Percentiles rank a stretch among this genome's conserved stretches.
phyloP scores from a whole-genome alignment of 768 basidiomycete genomes.

The Dictyophora rubrovolvata region DNA sequence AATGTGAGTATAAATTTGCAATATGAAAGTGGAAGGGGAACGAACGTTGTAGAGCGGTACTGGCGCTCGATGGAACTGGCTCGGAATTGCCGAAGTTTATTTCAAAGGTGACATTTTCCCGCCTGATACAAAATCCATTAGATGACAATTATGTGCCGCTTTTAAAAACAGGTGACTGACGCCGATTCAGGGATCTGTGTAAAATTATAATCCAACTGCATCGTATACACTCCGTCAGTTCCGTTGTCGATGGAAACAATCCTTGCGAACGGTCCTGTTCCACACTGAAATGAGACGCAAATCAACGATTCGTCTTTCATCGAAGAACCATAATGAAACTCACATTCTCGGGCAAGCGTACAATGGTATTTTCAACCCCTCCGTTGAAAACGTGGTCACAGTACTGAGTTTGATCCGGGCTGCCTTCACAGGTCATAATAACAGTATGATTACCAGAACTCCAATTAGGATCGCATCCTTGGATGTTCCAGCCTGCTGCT shows the following conservation, averaged over 20 bases:
- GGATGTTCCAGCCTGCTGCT: conserved; percentile 43
- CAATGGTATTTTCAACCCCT: conserved; percentile 38
- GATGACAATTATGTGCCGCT: not conserved
- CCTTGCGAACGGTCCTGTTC: conserved; percentile 10
- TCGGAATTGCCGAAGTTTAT: conserved; percentile 5
- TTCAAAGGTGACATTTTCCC: conserved; percentile 18
- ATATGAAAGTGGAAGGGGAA: conserved; percentile 34
- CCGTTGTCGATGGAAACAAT: not conserved
- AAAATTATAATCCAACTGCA: conserved; percentile 34
- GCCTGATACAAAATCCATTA: not conserved
- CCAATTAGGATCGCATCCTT: conserved; percentile 31
- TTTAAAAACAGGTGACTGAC: not conserved
- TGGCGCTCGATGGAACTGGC: not conserved
- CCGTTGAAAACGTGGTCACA: conserved; percentile 33
- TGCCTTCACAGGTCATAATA: not conserved
- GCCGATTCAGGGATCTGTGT: conserved; percentile 6
- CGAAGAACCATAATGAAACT: conserved; percentile 12
- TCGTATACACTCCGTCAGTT: conserved; percentile 17
- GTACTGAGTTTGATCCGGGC: not conserved
- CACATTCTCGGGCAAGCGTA: conserved; percentile 43
- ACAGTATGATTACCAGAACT: not conserved
- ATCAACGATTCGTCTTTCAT: not conserved
- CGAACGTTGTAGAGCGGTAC: conserved; percentile 1
- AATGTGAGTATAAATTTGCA: conserved; percentile 20
- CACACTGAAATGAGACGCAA: too few relatives aligned